Evolutionary conservation across 2,329 filamentous ascomycete genomes (phyloP).

Genomic region (Stemphylium lycopersici): DNA sequence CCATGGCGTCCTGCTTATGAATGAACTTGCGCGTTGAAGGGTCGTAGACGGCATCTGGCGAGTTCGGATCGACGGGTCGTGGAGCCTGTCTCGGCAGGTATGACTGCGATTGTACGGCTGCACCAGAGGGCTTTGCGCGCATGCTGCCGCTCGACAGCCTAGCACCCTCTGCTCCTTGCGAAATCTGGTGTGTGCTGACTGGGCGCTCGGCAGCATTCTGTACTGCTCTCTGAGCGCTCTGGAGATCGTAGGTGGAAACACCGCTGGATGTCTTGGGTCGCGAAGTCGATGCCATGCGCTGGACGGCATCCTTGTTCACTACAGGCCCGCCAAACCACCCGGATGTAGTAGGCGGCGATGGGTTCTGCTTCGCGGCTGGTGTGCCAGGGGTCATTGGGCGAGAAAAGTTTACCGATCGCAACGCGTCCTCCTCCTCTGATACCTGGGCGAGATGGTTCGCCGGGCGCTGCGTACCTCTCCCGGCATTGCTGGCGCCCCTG

Average conservation of each 20-base stretch:
- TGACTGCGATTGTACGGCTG: slow-evolving; percentile 48
- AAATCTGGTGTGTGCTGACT: slow-evolving; percentile 50
- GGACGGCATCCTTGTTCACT: slow-evolving; percentile 36
- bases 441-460: slow-evolving; percentile 51
- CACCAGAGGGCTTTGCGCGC: slow-evolving; percentile 56
- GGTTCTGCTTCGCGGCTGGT: slow-evolving; percentile 13
- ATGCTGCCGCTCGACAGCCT: slow-evolving; percentile 60
- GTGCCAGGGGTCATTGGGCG: slow-evolving; percentile 56
- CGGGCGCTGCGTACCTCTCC: slow-evolving; percentile 35
- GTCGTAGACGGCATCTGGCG: slow-evolving; percentile 45
- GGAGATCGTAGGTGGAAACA: slow-evolving; percentile 24
- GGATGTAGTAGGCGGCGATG: slow-evolving; percentile 23
- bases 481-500: slow-evolving; percentile 32
- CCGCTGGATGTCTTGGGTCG: slow-evolving; percentile 38
- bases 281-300: slow-evolving; percentile 34
- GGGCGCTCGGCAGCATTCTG: slow-evolving; percentile 47
- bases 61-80: slow-evolving; percentile 45
- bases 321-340: slow-evolving; percentile 51
- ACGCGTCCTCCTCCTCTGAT: slow-evolving; percentile 51
- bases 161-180: slow-evolving; percentile 46
- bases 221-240: slow-evolving; percentile 39
- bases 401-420: slow-evolving; percentile 60
- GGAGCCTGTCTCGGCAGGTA: slow-evolving; percentile 23
- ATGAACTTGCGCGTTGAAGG: slow-evolving; percentile 47
- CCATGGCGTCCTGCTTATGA: slow-evolving; percentile 46